Evolutionary conservation across 2,329 filamentous ascomycete genomes (phyloP), one percentile per base, ranked within the genome.

Genomic region (Tolypocladium album): DNA sequence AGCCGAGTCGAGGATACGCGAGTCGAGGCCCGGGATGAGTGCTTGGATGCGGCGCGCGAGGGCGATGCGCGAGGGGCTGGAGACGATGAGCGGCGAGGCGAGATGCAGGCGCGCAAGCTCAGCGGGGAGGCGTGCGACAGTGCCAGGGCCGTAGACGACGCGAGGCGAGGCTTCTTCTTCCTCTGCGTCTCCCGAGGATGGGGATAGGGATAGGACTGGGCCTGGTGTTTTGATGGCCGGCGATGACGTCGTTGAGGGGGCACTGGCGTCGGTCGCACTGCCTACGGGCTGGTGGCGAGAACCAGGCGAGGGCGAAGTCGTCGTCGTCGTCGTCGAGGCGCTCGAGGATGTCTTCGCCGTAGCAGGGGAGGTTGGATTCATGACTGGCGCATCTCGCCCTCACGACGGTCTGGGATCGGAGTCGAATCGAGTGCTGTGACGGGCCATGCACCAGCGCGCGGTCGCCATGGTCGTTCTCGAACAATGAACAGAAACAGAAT

Each of bases 11-110:
- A 75, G 67, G 24, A 76, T 68, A 40, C 64, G 67, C 8, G 64
- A 65, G 52, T 71, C 64, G 36, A 73, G 65, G 17, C 73, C 71
- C 2, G 72, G 68, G 40, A 76, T 69, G 7, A 72, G 68, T 20
- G 66, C 61, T 60, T 70, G 71, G 15, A 76, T 71, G 11, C 63
- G 69, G 27, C 64, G 65, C 7, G 74, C 73, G 13, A 75, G 66
- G 9, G 66, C 62, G n/a, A 70, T 64, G 45, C 74, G 71, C 3
- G 74, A 76, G 7, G 74, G 72, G 20, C 72, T 75, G 36, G 67
- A 72, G 36, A 76, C 69, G 53, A 76, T 71, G 59, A 76, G 69
- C 0, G 74, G 74, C 13, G 67, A 66, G 4, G 69, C 65, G 9
- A 74, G 62, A 22, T 65, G 64, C 13, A 75, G 65, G 2, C 66